A percentile compares a stretch with the other conserved stretches of the same genome.
Evolutionary conservation across 176 grass and related monocot species (phyloP).

Genomic region (Oryza nivara): DNA sequence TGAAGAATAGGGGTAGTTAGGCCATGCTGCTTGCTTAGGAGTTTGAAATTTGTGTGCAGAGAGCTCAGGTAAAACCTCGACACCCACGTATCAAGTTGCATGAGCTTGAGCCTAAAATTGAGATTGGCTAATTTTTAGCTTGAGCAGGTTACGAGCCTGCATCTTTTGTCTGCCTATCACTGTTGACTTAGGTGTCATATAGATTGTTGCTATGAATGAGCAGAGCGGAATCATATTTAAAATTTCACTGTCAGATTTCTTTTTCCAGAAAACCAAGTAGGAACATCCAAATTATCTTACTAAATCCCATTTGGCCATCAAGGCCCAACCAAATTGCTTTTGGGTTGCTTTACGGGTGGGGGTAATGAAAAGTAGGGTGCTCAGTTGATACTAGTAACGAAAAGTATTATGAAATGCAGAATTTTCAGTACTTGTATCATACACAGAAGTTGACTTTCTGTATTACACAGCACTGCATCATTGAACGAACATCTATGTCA

Average conservation of each 20-base stretch:
- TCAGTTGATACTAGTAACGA: too few species aligned
- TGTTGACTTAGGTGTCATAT: too few species aligned
- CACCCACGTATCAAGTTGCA: neutral
- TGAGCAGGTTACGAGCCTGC: neutral
- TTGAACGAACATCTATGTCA: neutral
- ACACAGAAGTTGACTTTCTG: neutral
- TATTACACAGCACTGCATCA: neutral
- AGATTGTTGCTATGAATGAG: too few species aligned
- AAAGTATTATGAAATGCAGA: neutral
- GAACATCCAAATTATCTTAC: too few species aligned
- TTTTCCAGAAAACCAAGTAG: too few species aligned
- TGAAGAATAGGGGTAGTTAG: neutral
- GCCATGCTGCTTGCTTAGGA: neutral
- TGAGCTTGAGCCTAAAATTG: neutral
- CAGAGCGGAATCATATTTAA: too few species aligned
- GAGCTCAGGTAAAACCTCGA: neutral
- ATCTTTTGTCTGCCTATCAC: neutral
- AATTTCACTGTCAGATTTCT: too few species aligned
- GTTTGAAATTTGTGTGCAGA: neutral
- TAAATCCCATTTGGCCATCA: too few species aligned
- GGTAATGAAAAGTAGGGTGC: too few species aligned
- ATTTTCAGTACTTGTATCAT: constrained; percentile 3
- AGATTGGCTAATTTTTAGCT: neutral
- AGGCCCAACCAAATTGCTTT: too few species aligned
- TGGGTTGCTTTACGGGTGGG: too few species aligned